Percentiles rank a stretch among this genome's conserved stretches.
phyloP scores from a whole-genome alignment of 108 stramenopile species.

The Cylindrotheca fusiformis region DNA sequence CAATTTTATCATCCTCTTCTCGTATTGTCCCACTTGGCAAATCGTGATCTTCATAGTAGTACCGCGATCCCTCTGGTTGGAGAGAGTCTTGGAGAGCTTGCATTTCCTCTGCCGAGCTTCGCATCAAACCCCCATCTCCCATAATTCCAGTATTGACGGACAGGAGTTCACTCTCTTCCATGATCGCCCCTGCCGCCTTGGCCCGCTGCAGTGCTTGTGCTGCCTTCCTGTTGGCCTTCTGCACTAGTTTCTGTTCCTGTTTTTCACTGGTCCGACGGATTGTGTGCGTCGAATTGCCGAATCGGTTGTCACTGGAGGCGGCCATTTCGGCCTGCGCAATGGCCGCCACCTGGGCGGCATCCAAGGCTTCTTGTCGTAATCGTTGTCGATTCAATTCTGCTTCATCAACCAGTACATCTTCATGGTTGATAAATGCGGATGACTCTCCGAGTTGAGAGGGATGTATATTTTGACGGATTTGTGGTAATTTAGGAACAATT shows the following conservation, averaged over 20 bases:
- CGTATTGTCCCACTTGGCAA: slow-evolving; percentile 66
- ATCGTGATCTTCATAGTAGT: slow-evolving; percentile 46
- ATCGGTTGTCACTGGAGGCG: slow-evolving; percentile 1
- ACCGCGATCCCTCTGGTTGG: slow-evolving; percentile 63
- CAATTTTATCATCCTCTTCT: slow-evolving; percentile 56
- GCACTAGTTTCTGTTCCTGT: slow-evolving; percentile 50
- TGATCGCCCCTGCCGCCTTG: slow-evolving; percentile 71
- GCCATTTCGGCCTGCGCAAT: slow-evolving; percentile 49
- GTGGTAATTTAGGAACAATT: slow-evolving; percentile 34
- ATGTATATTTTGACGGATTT: slow-evolving; percentile 25
- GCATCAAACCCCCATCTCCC: slow-evolving; percentile 35
- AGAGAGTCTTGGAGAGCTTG: slow-evolving; percentile 52
- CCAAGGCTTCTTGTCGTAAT: slow-evolving; percentile 55
- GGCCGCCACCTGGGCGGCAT: slow-evolving; percentile 61
- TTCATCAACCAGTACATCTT: slow-evolving; percentile 23
- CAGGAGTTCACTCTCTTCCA: slow-evolving; percentile 51
- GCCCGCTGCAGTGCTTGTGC: slow-evolving; percentile 55
- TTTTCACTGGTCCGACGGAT: slow-evolving; percentile 53
- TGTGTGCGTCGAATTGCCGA: slow-evolving; percentile 57
- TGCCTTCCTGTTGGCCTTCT: slow-evolving; percentile 67
- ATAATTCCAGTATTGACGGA: slow-evolving; percentile 7
- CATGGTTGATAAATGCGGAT: slow-evolving; percentile 1
- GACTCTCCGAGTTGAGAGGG: not conserved
- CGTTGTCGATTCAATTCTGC: slow-evolving; percentile 38
- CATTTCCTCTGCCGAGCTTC: slow-evolving; percentile 37